phyloP scores from a whole-genome alignment of 2,329 filamentous ascomycete genomes.

The Chrysosporium queenslandicum region DNA sequence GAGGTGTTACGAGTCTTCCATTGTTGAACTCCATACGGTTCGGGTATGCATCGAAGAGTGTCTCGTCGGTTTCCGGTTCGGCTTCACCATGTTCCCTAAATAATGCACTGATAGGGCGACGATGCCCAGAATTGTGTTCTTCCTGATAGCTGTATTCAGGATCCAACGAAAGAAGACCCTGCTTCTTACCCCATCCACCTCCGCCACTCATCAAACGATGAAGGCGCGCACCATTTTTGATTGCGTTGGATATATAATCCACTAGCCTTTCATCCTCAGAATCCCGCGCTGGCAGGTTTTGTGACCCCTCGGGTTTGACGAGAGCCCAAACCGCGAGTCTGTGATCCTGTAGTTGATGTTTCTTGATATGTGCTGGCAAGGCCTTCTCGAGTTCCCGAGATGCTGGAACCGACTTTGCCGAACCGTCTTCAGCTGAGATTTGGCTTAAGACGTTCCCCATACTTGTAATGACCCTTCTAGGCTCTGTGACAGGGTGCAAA shows the following conservation, averaged over 20 bases:
- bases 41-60: conserved; percentile 18
- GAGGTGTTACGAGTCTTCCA: conserved; percentile 28
- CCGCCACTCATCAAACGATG: conserved; percentile 37
- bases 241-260: conserved; percentile 21
- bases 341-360: conserved; percentile 30
- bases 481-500: conserved; percentile 29
- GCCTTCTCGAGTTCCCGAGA: conserved; percentile 35
- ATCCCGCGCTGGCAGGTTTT: neutral
- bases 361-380: conserved; percentile 32
- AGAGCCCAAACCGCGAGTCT: conserved; percentile 36
- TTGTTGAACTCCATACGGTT: conserved; percentile 17
- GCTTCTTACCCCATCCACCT: conserved; percentile 39
- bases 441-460: conserved; percentile 38
- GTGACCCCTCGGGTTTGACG: conserved; percentile 21
- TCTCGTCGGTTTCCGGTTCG: conserved; percentile 5
- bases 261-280: conserved; percentile 4
- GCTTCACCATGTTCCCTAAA: neutral
- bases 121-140: conserved; percentile 8
- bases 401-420: conserved; percentile 29
- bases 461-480: conserved; percentile 31
- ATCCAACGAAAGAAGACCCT: conserved; percentile 35
- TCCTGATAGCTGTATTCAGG: conserved; percentile 26
- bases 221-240: conserved; percentile 30
- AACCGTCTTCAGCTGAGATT: conserved; percentile 26
- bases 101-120: neutral